A percentile compares a stretch with the other conserved stretches of the same genome.
These are phyloP conservation scores for Verticillium tricorpus DNA, from an alignment of 2,329 filamentous ascomycete species.

Conservation along the genomic window DNA sequence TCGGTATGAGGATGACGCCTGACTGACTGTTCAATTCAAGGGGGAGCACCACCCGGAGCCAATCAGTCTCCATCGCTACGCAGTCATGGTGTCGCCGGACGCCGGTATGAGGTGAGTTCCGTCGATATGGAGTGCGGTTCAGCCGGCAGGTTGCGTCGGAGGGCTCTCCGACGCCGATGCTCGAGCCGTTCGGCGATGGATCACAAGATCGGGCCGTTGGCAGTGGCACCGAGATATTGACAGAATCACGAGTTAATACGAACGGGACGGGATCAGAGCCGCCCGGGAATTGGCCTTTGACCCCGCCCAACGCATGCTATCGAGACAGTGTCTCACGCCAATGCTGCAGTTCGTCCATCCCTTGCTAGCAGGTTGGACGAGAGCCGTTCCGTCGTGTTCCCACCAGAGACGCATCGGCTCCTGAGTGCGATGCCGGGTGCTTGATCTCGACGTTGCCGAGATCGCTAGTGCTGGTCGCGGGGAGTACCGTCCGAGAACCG, in stretches of 20 bases:
- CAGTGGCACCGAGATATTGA: neutral
- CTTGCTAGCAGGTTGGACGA: neutral
- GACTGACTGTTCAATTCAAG: neutral
- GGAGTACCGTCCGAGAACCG: too few species aligned
- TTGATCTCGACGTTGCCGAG: too few species aligned
- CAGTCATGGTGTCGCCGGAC: neutral
- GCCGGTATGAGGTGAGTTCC: neutral
- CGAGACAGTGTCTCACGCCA: neutral
- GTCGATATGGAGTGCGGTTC: neutral
- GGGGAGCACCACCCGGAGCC: neutral
- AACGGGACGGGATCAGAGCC: neutral
- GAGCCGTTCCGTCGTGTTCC: neutral
- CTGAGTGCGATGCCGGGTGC: neutral
- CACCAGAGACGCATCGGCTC: neutral
- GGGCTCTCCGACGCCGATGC: neutral
- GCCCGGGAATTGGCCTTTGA: neutral
- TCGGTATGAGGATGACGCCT: neutral
- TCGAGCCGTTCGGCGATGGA: neutral
- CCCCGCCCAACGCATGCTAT: neutral
- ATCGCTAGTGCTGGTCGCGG: too few species aligned
- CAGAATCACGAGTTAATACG: neutral
- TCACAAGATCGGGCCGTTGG: neutral
- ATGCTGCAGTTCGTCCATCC: neutral
- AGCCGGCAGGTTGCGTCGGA: neutral
- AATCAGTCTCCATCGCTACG: neutral